Percentiles rank a stretch among this genome's conserved stretches.
Conservation (phyloP, 1,284 basidiomycete genomes). For the Tetrapyrgos nigripes region DNA sequence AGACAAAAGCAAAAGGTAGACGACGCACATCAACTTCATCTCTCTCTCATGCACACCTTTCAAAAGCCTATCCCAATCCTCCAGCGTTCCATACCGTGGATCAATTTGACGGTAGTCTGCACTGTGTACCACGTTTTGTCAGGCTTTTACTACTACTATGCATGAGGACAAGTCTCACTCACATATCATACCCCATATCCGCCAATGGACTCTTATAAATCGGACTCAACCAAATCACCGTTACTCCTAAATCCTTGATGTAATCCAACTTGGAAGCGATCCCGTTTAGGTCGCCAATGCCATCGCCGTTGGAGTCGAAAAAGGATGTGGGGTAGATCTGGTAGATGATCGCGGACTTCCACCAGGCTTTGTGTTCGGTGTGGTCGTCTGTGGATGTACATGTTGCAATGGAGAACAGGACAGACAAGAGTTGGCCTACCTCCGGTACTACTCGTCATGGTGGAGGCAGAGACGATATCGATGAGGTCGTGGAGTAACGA, state of each 20-base stretch:
- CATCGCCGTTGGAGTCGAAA: constrained; percentile 77
- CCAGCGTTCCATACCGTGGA: constrained; percentile 75
- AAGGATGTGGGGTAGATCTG: constrained; percentile 83
- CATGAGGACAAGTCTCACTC: constrained; percentile 15
- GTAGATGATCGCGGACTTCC: constrained; percentile 71
- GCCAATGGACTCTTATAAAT: constrained; percentile 75
- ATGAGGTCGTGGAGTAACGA: too few species aligned
- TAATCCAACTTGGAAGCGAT: constrained; percentile 74
- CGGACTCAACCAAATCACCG: constrained; percentile 79
- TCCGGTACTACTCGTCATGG: too few species aligned
- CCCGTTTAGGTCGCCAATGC: constrained; percentile 77
- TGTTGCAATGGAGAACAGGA: too few species aligned
- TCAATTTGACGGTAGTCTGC: constrained; percentile 79
- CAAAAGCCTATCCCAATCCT: constrained; percentile 73
- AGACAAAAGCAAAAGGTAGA: background rate
- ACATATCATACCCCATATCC: constrained; percentile 82
- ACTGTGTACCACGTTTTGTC: constrained; percentile 33
- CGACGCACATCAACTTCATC: constrained; percentile 71
- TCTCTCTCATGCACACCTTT: constrained; percentile 64
- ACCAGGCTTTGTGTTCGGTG: constrained; percentile 49
- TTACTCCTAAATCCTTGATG: constrained; percentile 71
- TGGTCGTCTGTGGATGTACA: background rate
- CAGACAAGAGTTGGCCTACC: too few species aligned
- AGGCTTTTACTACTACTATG: background rate
- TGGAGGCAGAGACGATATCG: too few species aligned